A percentile compares a stretch with the other conserved stretches of the same genome.
Conservation (phyloP, 2,329 filamentous ascomycete species). For the Shiraia bambusicola region DNA sequence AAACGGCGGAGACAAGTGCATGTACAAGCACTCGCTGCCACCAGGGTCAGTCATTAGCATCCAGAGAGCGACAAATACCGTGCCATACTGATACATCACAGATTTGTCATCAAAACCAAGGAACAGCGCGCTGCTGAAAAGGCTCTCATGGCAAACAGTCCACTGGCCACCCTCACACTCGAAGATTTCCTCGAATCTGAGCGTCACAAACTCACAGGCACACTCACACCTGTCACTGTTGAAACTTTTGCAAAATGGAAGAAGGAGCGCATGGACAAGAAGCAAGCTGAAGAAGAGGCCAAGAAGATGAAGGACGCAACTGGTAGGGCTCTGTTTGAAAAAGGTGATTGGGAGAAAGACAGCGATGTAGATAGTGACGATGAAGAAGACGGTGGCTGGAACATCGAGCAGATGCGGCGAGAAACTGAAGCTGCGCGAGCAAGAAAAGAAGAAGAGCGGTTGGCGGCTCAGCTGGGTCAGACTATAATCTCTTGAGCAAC, state of each 20-base stretch:
- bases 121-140: slow-evolving; percentile 96
- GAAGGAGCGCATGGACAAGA: slow-evolving; percentile 90
- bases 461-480: slow-evolving; percentile 38
- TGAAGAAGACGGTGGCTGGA: slow-evolving; percentile 68
- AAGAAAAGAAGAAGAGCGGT: slow-evolving; percentile 74
- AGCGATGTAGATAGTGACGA: slow-evolving; percentile 57
- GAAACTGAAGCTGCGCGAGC: slow-evolving; percentile 79
- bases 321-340: slow-evolving; percentile 92
- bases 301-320: slow-evolving; percentile 92
- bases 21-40: slow-evolving; percentile 94
- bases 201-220: slow-evolving; percentile 90
- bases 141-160: slow-evolving; percentile 92
- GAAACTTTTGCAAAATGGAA: slow-evolving; percentile 98
- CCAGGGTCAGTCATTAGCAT: slow-evolving; percentile 69
- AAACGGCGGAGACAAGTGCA: slow-evolving; percentile 95
- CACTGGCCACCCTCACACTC: slow-evolving; percentile 87
- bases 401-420: slow-evolving; percentile 75
- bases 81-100: slow-evolving; percentile 42
- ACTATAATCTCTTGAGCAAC: slow-evolving; percentile 22
- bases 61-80: background rate
- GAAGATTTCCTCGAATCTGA: slow-evolving; percentile 98
- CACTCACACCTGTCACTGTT: slow-evolving; percentile 86
- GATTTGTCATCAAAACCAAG: slow-evolving; percentile 95
- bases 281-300: slow-evolving; percentile 88
- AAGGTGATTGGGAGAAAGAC: slow-evolving; percentile 82